phyloP scores from a whole-genome alignment of 2,329 filamentous ascomycete species.

The Teratosphaeria gauchensis region DNA sequence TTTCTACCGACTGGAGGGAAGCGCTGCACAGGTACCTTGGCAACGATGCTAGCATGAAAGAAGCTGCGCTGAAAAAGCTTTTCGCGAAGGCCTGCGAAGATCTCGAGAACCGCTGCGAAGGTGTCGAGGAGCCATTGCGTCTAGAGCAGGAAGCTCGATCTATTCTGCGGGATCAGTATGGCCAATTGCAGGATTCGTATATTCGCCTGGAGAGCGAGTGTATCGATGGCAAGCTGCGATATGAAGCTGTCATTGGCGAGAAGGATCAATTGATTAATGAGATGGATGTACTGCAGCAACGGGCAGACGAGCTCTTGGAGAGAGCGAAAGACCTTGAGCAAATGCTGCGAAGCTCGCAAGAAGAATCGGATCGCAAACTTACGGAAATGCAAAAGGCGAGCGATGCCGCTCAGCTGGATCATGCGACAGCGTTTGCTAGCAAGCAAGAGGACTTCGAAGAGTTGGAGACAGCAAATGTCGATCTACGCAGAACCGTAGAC shows the following conservation, averaged over 20 bases:
- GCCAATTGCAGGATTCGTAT: conserved; percentile 27
- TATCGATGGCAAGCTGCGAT: conserved; percentile 26
- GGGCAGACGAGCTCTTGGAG: conserved; percentile 27
- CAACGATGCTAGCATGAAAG: conserved; percentile 32
- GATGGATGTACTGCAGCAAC: conserved; percentile 29
- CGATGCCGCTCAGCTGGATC: conserved; percentile 36
- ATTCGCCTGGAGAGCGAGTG: conserved; percentile 29
- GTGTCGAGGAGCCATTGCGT: conserved; percentile 45
- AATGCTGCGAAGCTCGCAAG: conserved; percentile 22
- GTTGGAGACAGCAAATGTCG: conserved; percentile 5
- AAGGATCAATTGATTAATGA: conserved; percentile 29
- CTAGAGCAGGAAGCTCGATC: conserved; percentile 32
- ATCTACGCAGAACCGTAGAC: conserved; percentile 1
- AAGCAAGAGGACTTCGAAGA: conserved; percentile 32
- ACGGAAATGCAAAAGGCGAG: conserved; percentile 29
- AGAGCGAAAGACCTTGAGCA: conserved; percentile 9
- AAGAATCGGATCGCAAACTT: conserved; percentile 12
- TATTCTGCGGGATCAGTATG: conserved; percentile 26
- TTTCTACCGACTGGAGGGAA: conserved; percentile 38
- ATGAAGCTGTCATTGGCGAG: conserved; percentile 33
- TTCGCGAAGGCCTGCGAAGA: conserved; percentile 47
- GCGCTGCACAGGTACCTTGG: conserved; percentile 37
- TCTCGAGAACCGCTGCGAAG: conserved; percentile 46
- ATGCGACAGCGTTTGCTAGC: conserved; percentile 32
- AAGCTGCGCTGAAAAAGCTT: conserved; percentile 38